phyloP scores from a whole-genome alignment of 1,284 basidiomycete genomes.

The Boletellus dicymbophilus region DNA sequence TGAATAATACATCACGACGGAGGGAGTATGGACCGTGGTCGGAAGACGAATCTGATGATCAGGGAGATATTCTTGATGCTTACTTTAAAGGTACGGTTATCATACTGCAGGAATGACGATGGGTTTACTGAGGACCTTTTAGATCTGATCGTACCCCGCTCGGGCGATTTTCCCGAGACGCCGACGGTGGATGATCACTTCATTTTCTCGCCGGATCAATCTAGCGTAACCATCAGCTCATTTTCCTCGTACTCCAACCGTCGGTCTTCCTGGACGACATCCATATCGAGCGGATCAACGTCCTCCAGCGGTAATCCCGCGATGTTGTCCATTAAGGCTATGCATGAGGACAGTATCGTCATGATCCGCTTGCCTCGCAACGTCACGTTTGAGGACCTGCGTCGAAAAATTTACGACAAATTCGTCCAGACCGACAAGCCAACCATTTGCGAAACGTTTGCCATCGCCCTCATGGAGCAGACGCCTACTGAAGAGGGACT shows the following conservation, averaged over 20 bases:
- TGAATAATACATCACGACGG: slow-evolving; percentile 10
- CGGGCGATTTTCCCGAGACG: slow-evolving; percentile 21
- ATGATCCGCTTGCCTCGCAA: slow-evolving; percentile 54
- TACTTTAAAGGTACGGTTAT: slow-evolving; percentile 46
- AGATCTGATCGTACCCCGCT: slow-evolving; percentile 43
- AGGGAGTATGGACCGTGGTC: slow-evolving; percentile 36
- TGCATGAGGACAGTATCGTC: slow-evolving; percentile 59
- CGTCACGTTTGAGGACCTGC: slow-evolving; percentile 49
- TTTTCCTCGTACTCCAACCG: slow-evolving; percentile 13
- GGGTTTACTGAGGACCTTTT: slow-evolving; percentile 8
- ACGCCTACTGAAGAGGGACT: slow-evolving; percentile 16
- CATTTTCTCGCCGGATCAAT: slow-evolving; percentile 12
- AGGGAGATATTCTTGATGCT: slow-evolving; percentile 49
- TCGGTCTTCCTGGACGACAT: slow-evolving; percentile 30
- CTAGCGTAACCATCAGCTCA: slow-evolving; percentile 7
- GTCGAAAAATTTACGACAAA: slow-evolving; percentile 59
- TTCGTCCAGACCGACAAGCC: slow-evolving; percentile 60
- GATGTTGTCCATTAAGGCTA: slow-evolving; percentile 63
- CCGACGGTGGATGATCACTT: slow-evolving; percentile 13
- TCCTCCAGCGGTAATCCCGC: slow-evolving; percentile 27
- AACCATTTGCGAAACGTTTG: slow-evolving; percentile 52
- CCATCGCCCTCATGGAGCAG: slow-evolving; percentile 47
- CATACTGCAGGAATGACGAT: background rate
- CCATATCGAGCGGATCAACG: slow-evolving; percentile 32
- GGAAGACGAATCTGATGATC: slow-evolving; percentile 35